phyloP scores from a whole-genome alignment of 805 yeast species.

The Schwanniomyces polymorphus region DNA sequence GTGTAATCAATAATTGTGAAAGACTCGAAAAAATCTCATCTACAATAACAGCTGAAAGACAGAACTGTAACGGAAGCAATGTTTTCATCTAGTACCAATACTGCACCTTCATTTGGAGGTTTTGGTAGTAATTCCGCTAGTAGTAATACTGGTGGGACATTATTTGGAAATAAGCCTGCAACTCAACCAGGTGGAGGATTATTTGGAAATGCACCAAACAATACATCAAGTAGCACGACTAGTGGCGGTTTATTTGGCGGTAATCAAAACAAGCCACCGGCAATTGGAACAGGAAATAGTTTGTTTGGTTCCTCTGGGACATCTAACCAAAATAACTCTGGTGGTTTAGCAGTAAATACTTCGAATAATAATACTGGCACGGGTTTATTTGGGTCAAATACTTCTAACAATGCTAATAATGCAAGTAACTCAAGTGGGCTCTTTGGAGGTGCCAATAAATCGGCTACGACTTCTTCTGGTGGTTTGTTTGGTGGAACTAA shows the following conservation, averaged over 20 bases:
- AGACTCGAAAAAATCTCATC: conserved; percentile 1
- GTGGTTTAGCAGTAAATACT: conserved; percentile 18
- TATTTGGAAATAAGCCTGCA: conserved; percentile 12
- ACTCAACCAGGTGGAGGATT: conserved; percentile 2
- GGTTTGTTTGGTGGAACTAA: conserved; percentile 22
- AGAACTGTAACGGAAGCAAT: conserved; percentile 2
- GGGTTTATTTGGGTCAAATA: conserved; percentile 25
- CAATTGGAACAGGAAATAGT: conserved; percentile 18
- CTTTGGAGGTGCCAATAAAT: conserved; percentile 16
- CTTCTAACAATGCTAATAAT: conserved; percentile 4
- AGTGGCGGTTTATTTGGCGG: conserved; percentile 20
- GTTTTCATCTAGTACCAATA: conserved; percentile 15
- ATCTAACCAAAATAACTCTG: conserved; percentile 8
- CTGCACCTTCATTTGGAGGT: conserved; percentile 10
- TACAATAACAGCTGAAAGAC: not conserved
- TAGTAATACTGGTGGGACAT: conserved; percentile 9
- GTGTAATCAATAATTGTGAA: not conserved
- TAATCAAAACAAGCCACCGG: conserved; percentile 7
- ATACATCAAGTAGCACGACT: not conserved
- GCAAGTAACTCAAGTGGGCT: conserved; percentile 13
- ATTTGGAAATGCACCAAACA: conserved; percentile 8
- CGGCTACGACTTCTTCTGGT: conserved; percentile 9
- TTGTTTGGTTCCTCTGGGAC: conserved; percentile 17
- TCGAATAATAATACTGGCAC: conserved; percentile 12
- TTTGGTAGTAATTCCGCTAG: conserved; percentile 7